phyloP scores from a whole-genome alignment of 495 filamentous ascomycete species.

The Penicillium salamii region DNA sequence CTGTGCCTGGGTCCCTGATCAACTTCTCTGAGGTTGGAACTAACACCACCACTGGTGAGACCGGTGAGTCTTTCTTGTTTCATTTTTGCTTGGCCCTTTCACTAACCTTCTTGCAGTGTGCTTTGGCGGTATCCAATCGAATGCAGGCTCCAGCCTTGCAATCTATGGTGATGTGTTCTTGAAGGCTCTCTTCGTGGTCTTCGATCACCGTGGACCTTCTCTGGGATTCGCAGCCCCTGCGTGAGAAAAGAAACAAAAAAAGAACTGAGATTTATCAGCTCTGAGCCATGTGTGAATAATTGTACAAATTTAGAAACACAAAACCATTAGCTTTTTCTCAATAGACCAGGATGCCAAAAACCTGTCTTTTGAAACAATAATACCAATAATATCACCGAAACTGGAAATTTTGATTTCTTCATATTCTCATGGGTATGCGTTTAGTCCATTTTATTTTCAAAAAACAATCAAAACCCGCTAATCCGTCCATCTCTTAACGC shows the following conservation, averaged over 20 bases:
- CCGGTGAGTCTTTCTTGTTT: constrained; percentile 25
- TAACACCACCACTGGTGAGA: constrained; percentile 37
- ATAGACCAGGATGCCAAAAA: too few relatives aligned
- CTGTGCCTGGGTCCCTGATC: constrained; percentile 63
- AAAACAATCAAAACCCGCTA: not conserved
- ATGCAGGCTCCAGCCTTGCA: constrained; percentile 52
- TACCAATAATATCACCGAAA: constrained; percentile 1
- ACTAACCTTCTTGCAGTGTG: constrained; percentile 49
- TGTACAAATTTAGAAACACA: constrained; percentile 4
- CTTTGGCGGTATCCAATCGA: constrained; percentile 70
- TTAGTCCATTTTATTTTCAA: constrained; percentile 20
- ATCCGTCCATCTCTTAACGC: constrained; percentile 38
- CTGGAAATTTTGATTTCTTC: constrained; percentile 19
- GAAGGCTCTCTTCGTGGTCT: constrained; percentile 76
- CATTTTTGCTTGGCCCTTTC: constrained; percentile 42
- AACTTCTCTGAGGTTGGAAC: constrained; percentile 59
- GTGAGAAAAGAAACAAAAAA: constrained; percentile 6
- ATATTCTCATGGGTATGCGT: constrained; percentile 32
- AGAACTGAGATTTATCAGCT: not conserved
- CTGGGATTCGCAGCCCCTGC: constrained; percentile 33
- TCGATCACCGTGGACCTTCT: constrained; percentile 56
- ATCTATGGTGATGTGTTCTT: constrained; percentile 81
- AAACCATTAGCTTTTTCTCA: not conserved
- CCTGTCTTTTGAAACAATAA: not conserved
- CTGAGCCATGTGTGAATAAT: not conserved